These are phyloP conservation scores for Verticillium nonalfalfae DNA, from an alignment of 2,329 filamentous ascomycete species.

Conservation along the genomic window DNA sequence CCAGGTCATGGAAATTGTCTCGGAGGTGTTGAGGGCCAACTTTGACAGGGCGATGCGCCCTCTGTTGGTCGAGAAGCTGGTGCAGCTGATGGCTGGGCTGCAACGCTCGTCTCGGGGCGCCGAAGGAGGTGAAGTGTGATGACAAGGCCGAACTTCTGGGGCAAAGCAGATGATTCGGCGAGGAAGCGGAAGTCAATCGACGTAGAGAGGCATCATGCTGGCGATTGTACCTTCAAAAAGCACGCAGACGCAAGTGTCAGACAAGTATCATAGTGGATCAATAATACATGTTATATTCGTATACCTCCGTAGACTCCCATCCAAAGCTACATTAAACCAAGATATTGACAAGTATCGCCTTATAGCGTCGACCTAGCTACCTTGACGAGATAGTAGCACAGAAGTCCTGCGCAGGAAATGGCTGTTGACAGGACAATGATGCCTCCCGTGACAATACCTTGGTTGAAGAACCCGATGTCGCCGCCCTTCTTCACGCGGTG, in stretches of 20 bases:
- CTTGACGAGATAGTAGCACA: background rate
- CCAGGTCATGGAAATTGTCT: background rate
- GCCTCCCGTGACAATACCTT: slow-evolving; percentile 32
- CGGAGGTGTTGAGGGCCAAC: slow-evolving; percentile 2
- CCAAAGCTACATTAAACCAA: background rate
- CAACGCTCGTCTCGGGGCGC: slow-evolving; percentile 1
- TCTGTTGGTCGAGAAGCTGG: slow-evolving; percentile 7
- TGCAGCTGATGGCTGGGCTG: slow-evolving; percentile 7
- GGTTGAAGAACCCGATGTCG: slow-evolving; percentile 41
- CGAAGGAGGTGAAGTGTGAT: background rate
- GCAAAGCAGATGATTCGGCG: too few species aligned
- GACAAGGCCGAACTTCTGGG: background rate
- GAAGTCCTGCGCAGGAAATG: background rate
- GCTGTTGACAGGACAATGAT: slow-evolving; percentile 15
- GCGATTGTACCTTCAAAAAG: too few species aligned
- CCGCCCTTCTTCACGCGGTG: slow-evolving; percentile 19
- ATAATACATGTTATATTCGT: too few species aligned
- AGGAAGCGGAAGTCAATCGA: too few species aligned
- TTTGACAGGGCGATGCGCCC: slow-evolving; percentile 3
- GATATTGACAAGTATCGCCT: background rate
- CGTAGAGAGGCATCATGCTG: too few species aligned
- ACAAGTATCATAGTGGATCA: too few species aligned
- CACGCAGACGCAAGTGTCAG: too few species aligned
- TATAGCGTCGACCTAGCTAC: background rate
- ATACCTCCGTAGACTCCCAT: too few species aligned